Base-by-base conservation (phyloP, 2,329 filamentous ascomycete species). In the Calonectria fujianensis region DNA sequence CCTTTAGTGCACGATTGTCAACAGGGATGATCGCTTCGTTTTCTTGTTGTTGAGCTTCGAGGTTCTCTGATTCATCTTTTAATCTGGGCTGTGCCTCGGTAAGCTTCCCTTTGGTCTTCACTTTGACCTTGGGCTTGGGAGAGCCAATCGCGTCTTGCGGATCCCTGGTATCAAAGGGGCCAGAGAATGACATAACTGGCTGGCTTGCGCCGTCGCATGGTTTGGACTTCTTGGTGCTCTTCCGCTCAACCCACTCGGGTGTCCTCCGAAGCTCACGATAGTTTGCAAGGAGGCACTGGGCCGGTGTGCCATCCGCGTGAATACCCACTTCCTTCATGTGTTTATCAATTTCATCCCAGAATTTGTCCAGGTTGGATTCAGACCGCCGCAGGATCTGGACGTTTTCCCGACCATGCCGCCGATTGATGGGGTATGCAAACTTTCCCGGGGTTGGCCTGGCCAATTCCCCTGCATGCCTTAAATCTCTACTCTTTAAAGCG, bases 171-270 rank as follows among this genome's bases (percentile, higher is more conserved):
- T 41, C 57, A 41, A 63, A 39, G 57, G 35, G 37, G 18, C 10
- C 37, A 11, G 35, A 39, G 37, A 63, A 63, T 41, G 35, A 29
- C 1, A 41, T 14, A 18, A 63, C 27, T 18, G 57, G 57, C 9
- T 18, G 39, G 6, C 13, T 18, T 14, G 16, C 11, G 16, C 41
- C 57, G 3, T 63, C 13, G 7, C 5, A 9, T 41, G 24, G 57
- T 24, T 41, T 29, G 2, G 32, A 3, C 3, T 20, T 61, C 37
- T 37, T 63, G 20, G 9, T 16, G 10, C 24, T 9, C 24, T 63
- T 63, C 13, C n/a, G n/a, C 4, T 37, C 35, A 29, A 63, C 57
- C 57, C 57, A 63, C 37, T 63, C 57, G 10, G 57, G 57, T 41
- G 57, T 63, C 37, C 57, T 41, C 18, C 24, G 57, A 41, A 29